phyloP scores from a whole-genome alignment of 495 filamentous ascomycete genomes.

The Margaritispora aquatica region DNA sequence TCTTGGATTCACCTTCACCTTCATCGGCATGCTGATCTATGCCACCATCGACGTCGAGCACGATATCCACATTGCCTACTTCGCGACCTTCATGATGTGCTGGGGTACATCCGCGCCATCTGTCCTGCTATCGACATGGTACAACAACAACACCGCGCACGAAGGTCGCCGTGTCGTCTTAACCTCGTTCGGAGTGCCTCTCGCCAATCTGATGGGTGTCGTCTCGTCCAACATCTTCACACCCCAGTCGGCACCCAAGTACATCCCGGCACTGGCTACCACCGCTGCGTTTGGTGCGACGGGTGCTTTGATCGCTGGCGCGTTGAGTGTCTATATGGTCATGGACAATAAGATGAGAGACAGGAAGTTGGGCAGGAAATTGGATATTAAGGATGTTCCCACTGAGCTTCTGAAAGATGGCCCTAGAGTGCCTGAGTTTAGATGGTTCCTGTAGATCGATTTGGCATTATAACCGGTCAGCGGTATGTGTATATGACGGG shows the following conservation, averaged over 20 bases:
- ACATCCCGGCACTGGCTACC: slow-evolving; percentile 66
- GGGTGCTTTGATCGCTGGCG: slow-evolving; percentile 50
- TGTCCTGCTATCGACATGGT: slow-evolving; percentile 55
- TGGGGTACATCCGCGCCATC: slow-evolving; percentile 60
- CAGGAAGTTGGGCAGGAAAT: slow-evolving; percentile 48
- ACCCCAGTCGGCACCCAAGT: slow-evolving; percentile 63
- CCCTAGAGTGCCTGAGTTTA: slow-evolving; percentile 53
- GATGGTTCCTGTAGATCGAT: background rate
- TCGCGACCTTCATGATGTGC: slow-evolving; percentile 77
- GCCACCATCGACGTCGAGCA: slow-evolving; percentile 57
- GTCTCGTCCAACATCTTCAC: slow-evolving; percentile 71
- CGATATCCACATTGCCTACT: slow-evolving; percentile 62
- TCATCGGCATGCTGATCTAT: slow-evolving; percentile 71
- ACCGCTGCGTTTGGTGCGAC: slow-evolving; percentile 66
- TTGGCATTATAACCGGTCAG: too few relatives aligned
- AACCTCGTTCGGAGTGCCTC: slow-evolving; percentile 66
- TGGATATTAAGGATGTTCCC: slow-evolving; percentile 59
- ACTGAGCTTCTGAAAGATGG: slow-evolving; percentile 65
- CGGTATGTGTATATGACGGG: background rate
- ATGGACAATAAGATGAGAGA: slow-evolving; percentile 63
- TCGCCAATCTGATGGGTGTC: slow-evolving; percentile 78
- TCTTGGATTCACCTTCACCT: slow-evolving; percentile 65
- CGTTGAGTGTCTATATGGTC: slow-evolving; percentile 62
- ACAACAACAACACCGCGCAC: slow-evolving; percentile 76
- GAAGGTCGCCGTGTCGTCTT: slow-evolving; percentile 65